Evolutionary conservation across 352 stramenopile genomes (phyloP), one percentile per base, ranked within the genome.

Genomic region (Pythium sukuiense): DNA sequence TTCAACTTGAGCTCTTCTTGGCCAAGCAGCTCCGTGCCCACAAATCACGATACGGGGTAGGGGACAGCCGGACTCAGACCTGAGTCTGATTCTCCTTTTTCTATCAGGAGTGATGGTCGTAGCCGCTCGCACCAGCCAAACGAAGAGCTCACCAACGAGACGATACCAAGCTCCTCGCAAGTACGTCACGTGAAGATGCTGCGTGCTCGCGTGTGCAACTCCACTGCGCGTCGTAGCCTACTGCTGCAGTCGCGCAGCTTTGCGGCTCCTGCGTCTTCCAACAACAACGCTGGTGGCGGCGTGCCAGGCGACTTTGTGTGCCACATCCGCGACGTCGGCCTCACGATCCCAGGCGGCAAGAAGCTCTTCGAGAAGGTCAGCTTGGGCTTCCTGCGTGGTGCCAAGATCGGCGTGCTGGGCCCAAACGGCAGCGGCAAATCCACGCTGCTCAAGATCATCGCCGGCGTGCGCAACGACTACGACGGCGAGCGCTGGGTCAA

Each of bases 401-500:
- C 90, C 64, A 96, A 98, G 61, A 97, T 99, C 55, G 97, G 96
- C 14, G 81, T 99, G 12, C 80, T 99, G 0, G 96, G 97, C 14
- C 70, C 96, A 4, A 99, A 99, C 73, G 97, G 97, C 56, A 97
- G 73, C 41, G 94, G 94, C 61, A 99, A 98, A 71, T 98, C 92
- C 33, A 99, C 96, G 39, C 79, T 99, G 14, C 80, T 99, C 12
- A 99, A 99, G 79, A 85, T 99, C 18, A 91, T 99, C 67, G 90
- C 89, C 3, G 95, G 97, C 24, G 95, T 98, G 14, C 76, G 71
- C 61, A 81, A 72, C 12, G 87, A 96, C 68, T 93, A 89, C 63
- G 88, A 97, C 64, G 90, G 90, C 27, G 87, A 96, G 70, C 77
- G 90, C 12, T 97, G 89, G 90, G 78, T 92, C 39, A 93, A 96